Conservation (phyloP, 495 filamentous ascomycete genomes). For the Talaromyces adpressus region DNA sequence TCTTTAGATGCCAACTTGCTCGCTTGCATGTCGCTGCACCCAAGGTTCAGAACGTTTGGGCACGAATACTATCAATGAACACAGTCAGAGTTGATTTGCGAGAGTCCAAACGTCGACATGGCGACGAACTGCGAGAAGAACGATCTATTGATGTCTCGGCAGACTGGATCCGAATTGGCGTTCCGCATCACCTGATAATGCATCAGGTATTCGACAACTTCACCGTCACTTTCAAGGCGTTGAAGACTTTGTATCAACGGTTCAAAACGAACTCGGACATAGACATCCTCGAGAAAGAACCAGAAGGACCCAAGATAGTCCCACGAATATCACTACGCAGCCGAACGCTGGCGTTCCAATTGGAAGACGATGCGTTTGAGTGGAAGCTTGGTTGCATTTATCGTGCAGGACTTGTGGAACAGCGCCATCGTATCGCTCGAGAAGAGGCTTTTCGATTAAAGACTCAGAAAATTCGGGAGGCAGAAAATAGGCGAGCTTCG, state of each 20-base stretch:
- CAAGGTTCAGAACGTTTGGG: conserved; percentile 74
- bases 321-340: conserved; percentile 77
- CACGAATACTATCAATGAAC: conserved; percentile 75
- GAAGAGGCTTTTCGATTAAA: conserved; percentile 89
- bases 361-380: conserved; percentile 96
- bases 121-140: conserved; percentile 56
- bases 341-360: conserved; percentile 75
- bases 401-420: conserved; percentile 76
- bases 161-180: conserved; percentile 80
- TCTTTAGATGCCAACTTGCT: conserved; percentile 64
- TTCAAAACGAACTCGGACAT: conserved; percentile 83
- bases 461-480: conserved; percentile 70
- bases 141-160: conserved; percentile 76
- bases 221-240: conserved; percentile 78
- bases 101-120: conserved; percentile 61
- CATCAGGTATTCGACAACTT: conserved; percentile 90
- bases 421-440: conserved; percentile 78
- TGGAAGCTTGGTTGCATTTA: conserved; percentile 95
- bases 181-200: conserved; percentile 91
- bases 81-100: conserved; percentile 72
- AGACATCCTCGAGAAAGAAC: conserved; percentile 72
- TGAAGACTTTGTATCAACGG: conserved; percentile 82
- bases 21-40: conserved; percentile 83
- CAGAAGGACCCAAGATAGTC: conserved; percentile 77
- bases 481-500: conserved; percentile 44